Percentiles rank a stretch among this genome's conserved stretches.
phyloP scores from a whole-genome alignment of 75 land plant species.

The Pseudotsuga menziesii region DNA sequence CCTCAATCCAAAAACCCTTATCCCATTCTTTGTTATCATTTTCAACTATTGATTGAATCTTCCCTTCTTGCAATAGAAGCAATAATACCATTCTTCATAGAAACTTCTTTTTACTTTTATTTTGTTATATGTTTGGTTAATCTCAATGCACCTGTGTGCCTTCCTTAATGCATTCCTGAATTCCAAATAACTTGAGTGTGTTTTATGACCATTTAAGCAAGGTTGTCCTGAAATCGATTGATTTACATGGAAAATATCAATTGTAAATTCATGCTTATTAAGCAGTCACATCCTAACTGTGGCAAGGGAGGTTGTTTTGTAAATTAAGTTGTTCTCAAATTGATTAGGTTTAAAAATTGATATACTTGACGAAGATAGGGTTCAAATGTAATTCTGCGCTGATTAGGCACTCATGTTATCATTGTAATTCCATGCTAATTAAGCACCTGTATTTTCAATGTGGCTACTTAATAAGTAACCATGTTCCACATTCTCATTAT shows the following conservation, averaged over 20 bases:
- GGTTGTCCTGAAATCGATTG: conserved; percentile 1
- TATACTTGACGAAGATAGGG: too few species aligned
- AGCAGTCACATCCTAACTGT: too few species aligned
- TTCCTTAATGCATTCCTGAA: not conserved
- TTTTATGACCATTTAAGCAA: not conserved
- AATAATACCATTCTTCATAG: not conserved
- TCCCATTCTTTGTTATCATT: conserved; percentile 87
- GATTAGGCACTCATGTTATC: too few species aligned
- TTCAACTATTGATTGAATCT: conserved; percentile 48
- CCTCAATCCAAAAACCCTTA: conserved; percentile 69
- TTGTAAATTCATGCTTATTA: not conserved
- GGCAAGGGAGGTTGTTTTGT: too few species aligned
- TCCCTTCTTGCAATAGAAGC: not conserved
- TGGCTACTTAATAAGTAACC: too few species aligned
- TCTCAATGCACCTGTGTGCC: not conserved
- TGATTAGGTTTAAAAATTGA: too few species aligned
- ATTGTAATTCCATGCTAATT: too few species aligned
- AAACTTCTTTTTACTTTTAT: not conserved
- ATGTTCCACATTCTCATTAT: too few species aligned
- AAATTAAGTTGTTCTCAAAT: too few species aligned
- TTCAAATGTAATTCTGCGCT: too few species aligned
- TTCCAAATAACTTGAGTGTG: not conserved
- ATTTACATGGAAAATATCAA: not conserved
- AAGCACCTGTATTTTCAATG: too few species aligned
- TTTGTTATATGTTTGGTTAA: not conserved